A percentile compares a stretch with the other conserved stretches of the same genome.
phyloP scores from a whole-genome alignment of 192 early-diverging fungal species.

The Mortierella claussenii region DNA sequence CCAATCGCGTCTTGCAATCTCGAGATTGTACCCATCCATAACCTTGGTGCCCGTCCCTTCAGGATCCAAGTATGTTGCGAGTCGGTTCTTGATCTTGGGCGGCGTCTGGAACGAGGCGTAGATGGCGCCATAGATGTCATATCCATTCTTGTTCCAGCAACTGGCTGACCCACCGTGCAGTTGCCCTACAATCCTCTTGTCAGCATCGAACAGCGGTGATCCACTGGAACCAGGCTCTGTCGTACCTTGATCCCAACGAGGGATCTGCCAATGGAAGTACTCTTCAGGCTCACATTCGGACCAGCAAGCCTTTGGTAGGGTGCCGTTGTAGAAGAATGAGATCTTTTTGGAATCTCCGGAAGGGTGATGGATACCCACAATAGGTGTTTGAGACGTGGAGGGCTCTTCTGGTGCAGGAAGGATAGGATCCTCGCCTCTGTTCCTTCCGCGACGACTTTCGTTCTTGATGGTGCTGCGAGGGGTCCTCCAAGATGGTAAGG shows the following conservation, averaged over 20 bases:
- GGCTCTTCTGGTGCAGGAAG: constrained; percentile 13
- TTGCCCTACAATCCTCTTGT: constrained; percentile 57
- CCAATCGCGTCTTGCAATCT: constrained; percentile 15
- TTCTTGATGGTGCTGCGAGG: constrained; percentile 8
- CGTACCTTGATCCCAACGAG: constrained; percentile 54
- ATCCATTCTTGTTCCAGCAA: constrained; percentile 56
- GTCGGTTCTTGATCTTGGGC: constrained; percentile 27
- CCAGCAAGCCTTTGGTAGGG: constrained; percentile 51
- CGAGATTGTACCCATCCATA: constrained; percentile 34
- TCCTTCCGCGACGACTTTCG: not conserved
- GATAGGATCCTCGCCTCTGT: not conserved
- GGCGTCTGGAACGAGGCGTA: constrained; percentile 40
- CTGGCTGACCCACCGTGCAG: constrained; percentile 57
- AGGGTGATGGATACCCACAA: constrained; percentile 60
- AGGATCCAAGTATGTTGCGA: constrained; percentile 43
- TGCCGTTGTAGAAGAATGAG: constrained; percentile 54
- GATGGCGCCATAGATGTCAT: constrained; percentile 57
- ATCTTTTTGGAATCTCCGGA: constrained; percentile 60
- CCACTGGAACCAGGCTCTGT: constrained; percentile 60
- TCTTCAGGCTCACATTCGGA: constrained; percentile 34
- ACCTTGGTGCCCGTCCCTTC: constrained; percentile 21
- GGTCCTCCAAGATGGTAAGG: constrained; percentile 17
- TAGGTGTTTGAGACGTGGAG: constrained; percentile 14
- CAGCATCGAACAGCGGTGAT: constrained; percentile 55
- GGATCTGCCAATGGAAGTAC: constrained; percentile 56